Evolutionary conservation across 345 rosid genomes (phyloP), one percentile per base, ranked within the genome.

Genomic region (Acer saccharum): DNA sequence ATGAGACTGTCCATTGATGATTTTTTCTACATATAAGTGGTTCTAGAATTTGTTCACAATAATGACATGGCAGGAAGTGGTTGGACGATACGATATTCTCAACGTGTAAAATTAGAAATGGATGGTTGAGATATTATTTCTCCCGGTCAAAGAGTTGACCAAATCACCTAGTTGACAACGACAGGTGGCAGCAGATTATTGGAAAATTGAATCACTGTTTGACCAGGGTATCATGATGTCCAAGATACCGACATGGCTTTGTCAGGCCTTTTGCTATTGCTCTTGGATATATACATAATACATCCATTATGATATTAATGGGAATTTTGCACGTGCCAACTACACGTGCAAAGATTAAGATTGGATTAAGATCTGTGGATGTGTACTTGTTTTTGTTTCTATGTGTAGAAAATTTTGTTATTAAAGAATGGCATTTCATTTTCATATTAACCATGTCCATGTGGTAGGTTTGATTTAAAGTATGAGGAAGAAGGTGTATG

Each of bases 101-200:
- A 48, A 48, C 54, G 14, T 48, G 54, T 10, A 48, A 48, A 63
- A 10, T 10, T 27, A 6, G 29, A 3, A 68, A 2, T 39, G 52
- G 12, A 48, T 48, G 25, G 29, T 5, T 44, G 57, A 2, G 57
- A 21, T 39, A 6, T 68, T 20, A 68, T 20, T 21, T 68, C 7
- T 12, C 43, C 41, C 18, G 27, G 83, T 82, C 84, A 72, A 82
- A 77, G 75, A 77, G 76, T 76, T 78, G 81, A 80, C 50, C 18
- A 25, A 1, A 32, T 50, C 2, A n/a, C n/a, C 35, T 3, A 3
- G 14, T 21, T 21, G 69, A 57, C 13, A 46, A 0, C 9, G 39
- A 76, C 23, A 85, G 17, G 6, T 83, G 86, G 79, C 81, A 32
- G 54, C 0, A 3, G 3, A 9, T 57, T 0, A 76, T 35, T 85